Evolutionary conservation across 768 basidiomycete genomes (phyloP).

Genomic region (Multifurca ochricompacta): DNA sequence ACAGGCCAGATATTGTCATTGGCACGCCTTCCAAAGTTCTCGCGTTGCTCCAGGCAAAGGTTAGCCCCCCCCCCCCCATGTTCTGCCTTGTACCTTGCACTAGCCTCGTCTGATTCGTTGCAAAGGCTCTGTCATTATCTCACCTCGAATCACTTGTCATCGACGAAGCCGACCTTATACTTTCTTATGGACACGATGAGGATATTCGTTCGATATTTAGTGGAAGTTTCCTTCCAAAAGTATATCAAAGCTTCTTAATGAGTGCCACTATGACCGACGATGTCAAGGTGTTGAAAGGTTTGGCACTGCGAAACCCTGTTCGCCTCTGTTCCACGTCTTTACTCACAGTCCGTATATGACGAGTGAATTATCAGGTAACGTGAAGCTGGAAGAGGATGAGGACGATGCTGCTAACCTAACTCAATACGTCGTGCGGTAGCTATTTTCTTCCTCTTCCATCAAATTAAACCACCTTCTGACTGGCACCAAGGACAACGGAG

Average conservation of each 20-base stretch:
- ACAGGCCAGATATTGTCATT: conserved; percentile 72
- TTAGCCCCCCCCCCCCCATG: no score
- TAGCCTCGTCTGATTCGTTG: background rate
- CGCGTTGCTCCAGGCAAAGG: conserved; percentile 63
- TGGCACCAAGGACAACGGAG: conserved; percentile 41
- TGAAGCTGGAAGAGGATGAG: conserved; percentile 83
- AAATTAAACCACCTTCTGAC: background rate
- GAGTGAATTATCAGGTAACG: conserved; percentile 48
- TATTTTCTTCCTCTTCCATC: background rate
- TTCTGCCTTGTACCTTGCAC: background rate
- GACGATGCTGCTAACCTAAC: conserved; percentile 74
- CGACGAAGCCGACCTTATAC: conserved; percentile 94
- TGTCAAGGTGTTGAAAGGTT: conserved; percentile 83
- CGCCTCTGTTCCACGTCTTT: conserved; percentile 25
- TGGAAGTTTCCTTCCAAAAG: conserved; percentile 66
- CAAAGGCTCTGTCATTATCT: conserved; percentile 53
- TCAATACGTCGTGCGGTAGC: conserved; percentile 77
- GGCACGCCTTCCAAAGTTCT: conserved; percentile 71
- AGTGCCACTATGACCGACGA: conserved; percentile 97
- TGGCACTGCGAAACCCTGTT: conserved; percentile 82
- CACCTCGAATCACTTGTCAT: conserved; percentile 83
- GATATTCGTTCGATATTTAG: conserved; percentile 68
- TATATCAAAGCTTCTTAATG: conserved; percentile 92
- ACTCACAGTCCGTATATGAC: background rate
- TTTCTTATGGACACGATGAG: conserved; percentile 95